These are phyloP conservation scores for Mycena amicta DNA, from an alignment of 768 basidiomycete species.

Conservation along the genomic window DNA sequence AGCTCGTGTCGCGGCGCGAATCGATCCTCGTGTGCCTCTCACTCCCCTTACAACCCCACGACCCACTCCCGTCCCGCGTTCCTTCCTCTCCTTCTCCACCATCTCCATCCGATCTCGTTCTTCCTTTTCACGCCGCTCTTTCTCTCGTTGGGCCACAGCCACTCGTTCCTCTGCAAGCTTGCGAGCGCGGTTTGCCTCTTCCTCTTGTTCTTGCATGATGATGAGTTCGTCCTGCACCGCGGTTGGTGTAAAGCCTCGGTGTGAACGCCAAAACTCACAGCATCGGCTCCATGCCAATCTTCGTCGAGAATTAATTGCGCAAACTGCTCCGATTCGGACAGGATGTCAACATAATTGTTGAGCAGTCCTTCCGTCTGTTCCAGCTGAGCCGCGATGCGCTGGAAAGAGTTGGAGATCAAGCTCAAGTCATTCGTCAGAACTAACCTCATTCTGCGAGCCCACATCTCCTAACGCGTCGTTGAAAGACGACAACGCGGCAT, in stretches of 20 bases:
- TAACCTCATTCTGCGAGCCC: slow-evolving; percentile 71
- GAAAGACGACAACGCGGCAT: slow-evolving; percentile 66
- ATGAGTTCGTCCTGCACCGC: slow-evolving; percentile 67
- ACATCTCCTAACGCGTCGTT: slow-evolving; percentile 68
- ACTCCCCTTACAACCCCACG: slow-evolving; percentile 67
- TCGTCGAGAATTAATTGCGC: slow-evolving; percentile 76
- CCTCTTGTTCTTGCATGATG: slow-evolving; percentile 51
- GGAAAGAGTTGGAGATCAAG: neutral
- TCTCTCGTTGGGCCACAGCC: slow-evolving; percentile 38
- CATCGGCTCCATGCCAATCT: slow-evolving; percentile 73
- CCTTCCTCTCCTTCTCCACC: slow-evolving; percentile 50
- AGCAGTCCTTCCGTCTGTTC: slow-evolving; percentile 73
- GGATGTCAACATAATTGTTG: slow-evolving; percentile 71
- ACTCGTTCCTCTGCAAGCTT: slow-evolving; percentile 51
- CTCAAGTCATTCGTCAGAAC: neutral
- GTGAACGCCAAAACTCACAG: slow-evolving; percentile 49
- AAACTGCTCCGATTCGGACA: slow-evolving; percentile 70
- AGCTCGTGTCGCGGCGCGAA: slow-evolving; percentile 49
- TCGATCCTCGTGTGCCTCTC: slow-evolving; percentile 69
- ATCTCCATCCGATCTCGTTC: slow-evolving; percentile 47
- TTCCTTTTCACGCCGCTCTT: slow-evolving; percentile 53
- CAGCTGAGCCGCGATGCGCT: slow-evolving; percentile 70
- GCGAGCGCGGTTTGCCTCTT: slow-evolving; percentile 42
- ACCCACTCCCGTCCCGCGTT: slow-evolving; percentile 36
- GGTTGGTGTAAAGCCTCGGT: neutral